Evolutionary conservation across 768 basidiomycete species (phyloP).

Genomic region (Rhodotorula graminis): DNA sequence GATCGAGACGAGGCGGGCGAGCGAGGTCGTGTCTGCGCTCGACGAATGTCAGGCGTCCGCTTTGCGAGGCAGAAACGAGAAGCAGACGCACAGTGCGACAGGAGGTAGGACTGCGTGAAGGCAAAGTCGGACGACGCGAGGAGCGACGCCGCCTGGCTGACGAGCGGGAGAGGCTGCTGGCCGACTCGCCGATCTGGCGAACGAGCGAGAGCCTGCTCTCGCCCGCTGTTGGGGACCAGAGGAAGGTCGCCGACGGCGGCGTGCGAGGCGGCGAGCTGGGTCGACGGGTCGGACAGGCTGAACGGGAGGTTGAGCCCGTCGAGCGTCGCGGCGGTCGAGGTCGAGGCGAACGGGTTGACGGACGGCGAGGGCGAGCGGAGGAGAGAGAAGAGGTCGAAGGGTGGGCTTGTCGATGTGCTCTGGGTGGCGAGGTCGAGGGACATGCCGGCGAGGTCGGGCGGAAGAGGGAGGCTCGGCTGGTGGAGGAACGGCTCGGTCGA

Average conservation of each 20-base stretch:
- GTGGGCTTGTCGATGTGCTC: not conserved
- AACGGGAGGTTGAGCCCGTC: not conserved
- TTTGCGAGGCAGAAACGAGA: too few species aligned
- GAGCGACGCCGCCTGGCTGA: constrained; percentile 9
- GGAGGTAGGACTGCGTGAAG: constrained; percentile 24
- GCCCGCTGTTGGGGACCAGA: too few species aligned
- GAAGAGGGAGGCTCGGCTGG: not conserved
- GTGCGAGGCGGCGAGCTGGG: not conserved
- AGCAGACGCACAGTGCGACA: not conserved
- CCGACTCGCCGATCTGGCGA: not conserved
- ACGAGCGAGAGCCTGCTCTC: too few species aligned
- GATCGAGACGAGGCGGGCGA: constrained; percentile 27
- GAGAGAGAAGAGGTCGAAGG: constrained; percentile 8
- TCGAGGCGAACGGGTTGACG: not conserved
- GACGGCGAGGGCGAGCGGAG: constrained; percentile 4
- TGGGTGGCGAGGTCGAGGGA: not conserved
- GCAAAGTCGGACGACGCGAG: constrained; percentile 26
- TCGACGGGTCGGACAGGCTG: not conserved
- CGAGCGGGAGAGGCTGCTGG: not conserved
- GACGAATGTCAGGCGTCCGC: too few species aligned
- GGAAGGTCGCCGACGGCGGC: too few species aligned
- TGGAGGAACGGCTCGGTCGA: not conserved
- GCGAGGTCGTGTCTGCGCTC: constrained; percentile 12
- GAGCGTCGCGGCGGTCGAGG: not conserved
- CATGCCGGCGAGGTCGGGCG: not conserved